Base-by-base conservation (phyloP, 768 basidiomycete genomes). In the Tricholoma flavovirens region DNA sequence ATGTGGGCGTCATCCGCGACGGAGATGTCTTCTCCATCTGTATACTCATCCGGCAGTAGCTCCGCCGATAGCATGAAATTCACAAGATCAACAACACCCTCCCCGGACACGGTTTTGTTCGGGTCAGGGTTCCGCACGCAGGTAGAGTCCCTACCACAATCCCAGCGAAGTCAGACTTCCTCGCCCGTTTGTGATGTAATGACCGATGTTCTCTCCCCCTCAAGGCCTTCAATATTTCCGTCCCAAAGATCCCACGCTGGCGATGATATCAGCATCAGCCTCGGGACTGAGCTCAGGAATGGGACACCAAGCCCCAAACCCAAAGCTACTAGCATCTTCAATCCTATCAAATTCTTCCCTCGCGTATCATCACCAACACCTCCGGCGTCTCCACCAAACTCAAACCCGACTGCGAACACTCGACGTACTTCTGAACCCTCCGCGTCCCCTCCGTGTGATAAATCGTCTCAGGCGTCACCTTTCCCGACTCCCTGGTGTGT, bases 1-100 rank as follows among this genome's bases (percentile, higher is more conserved):
- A 64, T 72, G 4, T 84, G 82, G 82, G 72, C 73, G 30, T 73
- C 72, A 43, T 71, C 77, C 12, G 73, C 75, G 49, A 75, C 74
- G 19, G 75, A 79, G 53, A 73, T 75, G 66, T 74, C 81, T 43
- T 73, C 74, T 10, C 66, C 75, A 15, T 82, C 82, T 3, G 70
- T 70, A 53, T 80, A 80, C 60, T 76, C 79, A 7, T 73, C 77
- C 30, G 69, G 70, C 19, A 71, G 73, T 32, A 72, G 68, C 55
- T 73, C 69, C 30, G 57, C 63, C 38, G 64, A 63, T 19, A 66
- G 65, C 36, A 66, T 71, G 54, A 55, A 60, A 7, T 75, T 73
- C 58, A 61, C 65, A 51, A 69, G 73, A 32, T 72, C 76, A n/a
- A 62, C 68, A 51, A 69, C 74, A 29, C 66, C 68, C 11, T 67